Percentiles rank a stretch among this genome's conserved stretches.
Evolutionary conservation across 495 filamentous ascomycete genomes (phyloP).

Genomic region (Hypoxylon subgilvum): DNA sequence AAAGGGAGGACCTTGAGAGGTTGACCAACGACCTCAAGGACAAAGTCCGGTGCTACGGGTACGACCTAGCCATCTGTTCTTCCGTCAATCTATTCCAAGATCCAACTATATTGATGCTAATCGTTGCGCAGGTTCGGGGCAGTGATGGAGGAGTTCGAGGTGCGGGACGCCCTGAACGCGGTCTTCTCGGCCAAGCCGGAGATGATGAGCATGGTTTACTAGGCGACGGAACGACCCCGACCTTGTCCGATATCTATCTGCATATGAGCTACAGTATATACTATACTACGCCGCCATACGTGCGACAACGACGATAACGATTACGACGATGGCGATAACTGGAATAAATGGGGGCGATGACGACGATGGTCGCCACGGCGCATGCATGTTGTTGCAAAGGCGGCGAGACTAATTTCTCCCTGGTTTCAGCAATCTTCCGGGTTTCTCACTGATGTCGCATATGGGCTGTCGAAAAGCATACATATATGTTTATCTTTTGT

Average conservation of each 20-base stretch:
- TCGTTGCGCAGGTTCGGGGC: slow-evolving; percentile 70
- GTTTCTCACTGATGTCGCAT: too few relatives aligned
- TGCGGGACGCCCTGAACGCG: slow-evolving; percentile 80
- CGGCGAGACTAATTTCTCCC: too few relatives aligned
- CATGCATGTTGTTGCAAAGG: background rate
- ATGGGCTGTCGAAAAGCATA: too few relatives aligned
- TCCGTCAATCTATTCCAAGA: background rate
- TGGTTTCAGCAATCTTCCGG: too few relatives aligned
- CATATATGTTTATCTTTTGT: too few relatives aligned
- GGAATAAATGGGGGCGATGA: too few relatives aligned
- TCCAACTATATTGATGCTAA: slow-evolving; percentile 20
- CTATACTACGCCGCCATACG: too few relatives aligned
- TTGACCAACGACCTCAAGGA: slow-evolving; percentile 73
- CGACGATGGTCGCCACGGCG: background rate
- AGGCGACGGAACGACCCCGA: background rate
- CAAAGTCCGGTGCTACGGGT: slow-evolving; percentile 94
- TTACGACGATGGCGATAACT: background rate
- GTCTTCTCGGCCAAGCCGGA: slow-evolving; percentile 71
- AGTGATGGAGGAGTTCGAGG: slow-evolving; percentile 89
- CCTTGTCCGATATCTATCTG: background rate
- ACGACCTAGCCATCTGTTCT: slow-evolving; percentile 51
- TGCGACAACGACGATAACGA: slow-evolving; percentile 4
- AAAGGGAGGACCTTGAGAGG: slow-evolving; percentile 70
- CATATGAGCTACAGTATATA: background rate
- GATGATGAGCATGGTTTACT: slow-evolving; percentile 43